phyloP scores from a whole-genome alignment of 768 basidiomycete genomes.

The Hypholoma sublateritium region DNA sequence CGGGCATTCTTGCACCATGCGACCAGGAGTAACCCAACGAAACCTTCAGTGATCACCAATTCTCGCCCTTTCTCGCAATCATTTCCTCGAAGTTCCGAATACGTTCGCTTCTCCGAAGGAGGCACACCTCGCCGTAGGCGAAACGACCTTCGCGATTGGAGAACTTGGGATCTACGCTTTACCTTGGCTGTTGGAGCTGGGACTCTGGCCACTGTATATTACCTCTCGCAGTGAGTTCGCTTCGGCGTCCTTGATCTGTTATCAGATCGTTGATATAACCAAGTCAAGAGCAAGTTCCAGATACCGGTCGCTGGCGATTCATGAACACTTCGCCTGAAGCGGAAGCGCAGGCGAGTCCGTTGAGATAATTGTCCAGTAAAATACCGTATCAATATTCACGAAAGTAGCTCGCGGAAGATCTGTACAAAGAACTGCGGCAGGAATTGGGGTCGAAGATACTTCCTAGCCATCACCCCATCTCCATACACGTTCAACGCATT shows the following conservation, averaged over 20 bases:
- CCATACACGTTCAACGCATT: slow-evolving; percentile 68
- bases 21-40: background rate
- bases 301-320: slow-evolving; percentile 87
- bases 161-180: slow-evolving; percentile 7
- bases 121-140: background rate
- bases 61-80: background rate
- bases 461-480: slow-evolving; percentile 63
- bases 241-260: background rate
- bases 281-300: slow-evolving; percentile 82
- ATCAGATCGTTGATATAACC: background rate
- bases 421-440: slow-evolving; percentile 41
- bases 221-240: slow-evolving; percentile 29
- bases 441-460: slow-evolving; percentile 59
- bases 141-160: slow-evolving; percentile 1
- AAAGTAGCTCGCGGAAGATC: slow-evolving; percentile 40
- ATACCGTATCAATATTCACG: background rate
- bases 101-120: slow-evolving; percentile 1
- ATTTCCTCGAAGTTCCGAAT: background rate
- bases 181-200: slow-evolving; percentile 4
- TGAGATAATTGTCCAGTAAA: background rate
- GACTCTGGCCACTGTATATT: slow-evolving; percentile 9
- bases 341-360: slow-evolving; percentile 51
- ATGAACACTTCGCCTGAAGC: slow-evolving; percentile 68
- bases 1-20: background rate
- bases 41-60: background rate